Conservation (phyloP, 2,329 filamentous ascomycete genomes). For the Ophiocordyceps camponoti-rufipedis region DNA sequence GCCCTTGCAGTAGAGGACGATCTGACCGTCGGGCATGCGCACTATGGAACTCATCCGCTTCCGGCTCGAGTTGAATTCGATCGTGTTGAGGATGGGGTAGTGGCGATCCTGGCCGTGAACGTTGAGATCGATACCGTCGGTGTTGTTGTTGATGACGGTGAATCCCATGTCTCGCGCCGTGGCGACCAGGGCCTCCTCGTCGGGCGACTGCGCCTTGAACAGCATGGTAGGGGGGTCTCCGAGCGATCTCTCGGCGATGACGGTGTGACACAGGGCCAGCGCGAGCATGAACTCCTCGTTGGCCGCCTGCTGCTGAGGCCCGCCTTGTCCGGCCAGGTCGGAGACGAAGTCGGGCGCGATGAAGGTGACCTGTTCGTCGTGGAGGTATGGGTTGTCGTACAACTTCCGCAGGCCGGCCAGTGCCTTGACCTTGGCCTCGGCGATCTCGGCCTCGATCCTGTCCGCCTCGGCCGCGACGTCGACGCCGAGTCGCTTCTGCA, state of each 20-base stretch:
- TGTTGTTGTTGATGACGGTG: slow-evolving; percentile 65
- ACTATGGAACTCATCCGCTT: slow-evolving; percentile 98
- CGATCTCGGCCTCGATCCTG: slow-evolving; percentile 60
- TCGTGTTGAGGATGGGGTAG: slow-evolving; percentile 79
- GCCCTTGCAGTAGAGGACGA: slow-evolving; percentile 90
- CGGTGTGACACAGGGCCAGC: slow-evolving; percentile 88
- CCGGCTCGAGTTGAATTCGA: slow-evolving; percentile 92
- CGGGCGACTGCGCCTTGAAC: slow-evolving; percentile 94
- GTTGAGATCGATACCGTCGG: slow-evolving; percentile 71
- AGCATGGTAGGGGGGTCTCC: slow-evolving; percentile 83
- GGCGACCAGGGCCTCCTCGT: slow-evolving; percentile 84
- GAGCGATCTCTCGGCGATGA: slow-evolving; percentile 76
- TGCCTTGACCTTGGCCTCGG: slow-evolving; percentile 54
- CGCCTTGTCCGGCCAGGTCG: slow-evolving; percentile 63
- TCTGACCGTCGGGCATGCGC: slow-evolving; percentile 77
- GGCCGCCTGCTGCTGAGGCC: slow-evolving; percentile 55
- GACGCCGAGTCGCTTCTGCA: slow-evolving; percentile 81
- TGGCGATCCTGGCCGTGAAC: slow-evolving; percentile 70
- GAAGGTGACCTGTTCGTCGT: slow-evolving; percentile 81
- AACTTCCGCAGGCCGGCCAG: slow-evolving; percentile 54
- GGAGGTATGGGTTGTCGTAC: slow-evolving; percentile 78
- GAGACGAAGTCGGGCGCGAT: slow-evolving; percentile 77
- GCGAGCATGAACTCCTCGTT: slow-evolving; percentile 89
- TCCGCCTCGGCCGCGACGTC: slow-evolving; percentile 68
- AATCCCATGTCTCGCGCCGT: slow-evolving; percentile 93